Conservation (phyloP, 2,329 filamentous ascomycete genomes). For the Xylariaceae sp. region DNA sequence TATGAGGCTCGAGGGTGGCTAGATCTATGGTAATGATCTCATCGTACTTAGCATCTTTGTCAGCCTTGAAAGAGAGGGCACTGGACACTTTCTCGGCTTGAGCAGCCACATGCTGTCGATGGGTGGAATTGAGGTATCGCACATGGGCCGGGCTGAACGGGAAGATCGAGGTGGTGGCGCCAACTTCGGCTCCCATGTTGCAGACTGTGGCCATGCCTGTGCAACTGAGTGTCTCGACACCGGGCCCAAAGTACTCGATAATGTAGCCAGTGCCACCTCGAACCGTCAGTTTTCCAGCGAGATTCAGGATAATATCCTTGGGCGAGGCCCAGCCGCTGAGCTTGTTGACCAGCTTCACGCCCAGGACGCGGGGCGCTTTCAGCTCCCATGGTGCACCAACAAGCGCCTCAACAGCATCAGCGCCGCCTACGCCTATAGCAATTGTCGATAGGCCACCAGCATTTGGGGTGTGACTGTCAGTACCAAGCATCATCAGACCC, state of each 20-base stretch:
- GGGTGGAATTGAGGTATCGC: slow-evolving; percentile 80
- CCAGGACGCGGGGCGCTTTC: slow-evolving; percentile 86
- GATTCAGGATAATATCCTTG: slow-evolving; percentile 88
- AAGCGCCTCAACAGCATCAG: slow-evolving; percentile 92
- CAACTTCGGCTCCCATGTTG: slow-evolving; percentile 89
- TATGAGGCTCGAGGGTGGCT: slow-evolving; percentile 83
- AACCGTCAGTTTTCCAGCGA: slow-evolving; percentile 87
- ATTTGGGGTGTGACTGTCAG: slow-evolving; percentile 95
- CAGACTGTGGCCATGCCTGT: slow-evolving; percentile 91
- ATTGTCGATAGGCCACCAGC: slow-evolving; percentile 91
- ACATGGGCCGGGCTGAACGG: slow-evolving; percentile 81
- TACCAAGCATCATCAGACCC: slow-evolving; percentile 97
- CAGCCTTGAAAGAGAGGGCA: slow-evolving; percentile 62
- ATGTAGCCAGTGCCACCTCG: slow-evolving; percentile 90
- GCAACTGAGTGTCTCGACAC: slow-evolving; percentile 80
- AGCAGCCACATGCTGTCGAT: slow-evolving; percentile 67
- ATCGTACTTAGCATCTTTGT: slow-evolving; percentile 80
- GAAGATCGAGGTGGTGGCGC: slow-evolving; percentile 93
- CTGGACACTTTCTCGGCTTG: slow-evolving; percentile 50
- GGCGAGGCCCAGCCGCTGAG: slow-evolving; percentile 88
- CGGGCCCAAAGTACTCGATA: slow-evolving; percentile 89
- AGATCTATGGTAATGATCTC: slow-evolving; percentile 87
- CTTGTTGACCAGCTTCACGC: slow-evolving; percentile 76
- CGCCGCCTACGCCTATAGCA: slow-evolving; percentile 94
- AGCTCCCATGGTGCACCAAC: slow-evolving; percentile 97